Evolutionary conservation across 2,329 filamentous ascomycete species (phyloP), one percentile per base, ranked within the genome.

Genomic region (Nemania serpens): DNA sequence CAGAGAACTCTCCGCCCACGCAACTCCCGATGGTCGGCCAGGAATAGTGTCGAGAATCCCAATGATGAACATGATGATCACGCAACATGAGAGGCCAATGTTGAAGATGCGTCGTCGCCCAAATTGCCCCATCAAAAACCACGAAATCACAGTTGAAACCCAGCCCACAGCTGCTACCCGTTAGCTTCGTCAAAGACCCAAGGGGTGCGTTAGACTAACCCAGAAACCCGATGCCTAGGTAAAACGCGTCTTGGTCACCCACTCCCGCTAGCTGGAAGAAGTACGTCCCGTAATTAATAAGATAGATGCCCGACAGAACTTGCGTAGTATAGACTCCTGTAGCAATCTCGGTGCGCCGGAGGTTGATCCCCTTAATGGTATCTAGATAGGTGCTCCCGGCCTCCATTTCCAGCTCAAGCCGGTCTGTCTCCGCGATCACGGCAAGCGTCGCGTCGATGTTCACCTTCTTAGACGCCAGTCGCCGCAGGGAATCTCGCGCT

Each of bases 321-420:
- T 90, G 87, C 2, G 86, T 86, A 3, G 84, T 81, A 77, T 87
- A 89, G 6, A 87, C 84, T 71, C 87, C 86, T 61, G 79, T 77
- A 3, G 82, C 79, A 36, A 85, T 84, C 68, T 85, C 83, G 0
- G 83, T 85, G 18, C 83, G 79, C n/a, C 81, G 76, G 17, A 78
- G 69, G 61, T 83, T 82, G 41, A 76, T 74, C 0, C 79, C 80
- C 45, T 73, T 78, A 66, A 85, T 79, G 49, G 82, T 84, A 61
- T 85, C 82, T 22, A 73, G 17, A 64, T 84, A 85, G 1, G 76
- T 79, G 33, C 79, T 81, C 0, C 79, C 80, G 2, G 77, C 75
- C 58, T 81, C 77, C 57, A 78, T 75, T 53, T 82, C 78, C 58
- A 81, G 76, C 70, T 88, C 85, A 1, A 85, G 73, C 55, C 80